Evolutionary conservation across 805 yeast species (phyloP), one percentile per base, ranked within the genome.

Genomic region (Wilhelminamyces savonicus): DNA sequence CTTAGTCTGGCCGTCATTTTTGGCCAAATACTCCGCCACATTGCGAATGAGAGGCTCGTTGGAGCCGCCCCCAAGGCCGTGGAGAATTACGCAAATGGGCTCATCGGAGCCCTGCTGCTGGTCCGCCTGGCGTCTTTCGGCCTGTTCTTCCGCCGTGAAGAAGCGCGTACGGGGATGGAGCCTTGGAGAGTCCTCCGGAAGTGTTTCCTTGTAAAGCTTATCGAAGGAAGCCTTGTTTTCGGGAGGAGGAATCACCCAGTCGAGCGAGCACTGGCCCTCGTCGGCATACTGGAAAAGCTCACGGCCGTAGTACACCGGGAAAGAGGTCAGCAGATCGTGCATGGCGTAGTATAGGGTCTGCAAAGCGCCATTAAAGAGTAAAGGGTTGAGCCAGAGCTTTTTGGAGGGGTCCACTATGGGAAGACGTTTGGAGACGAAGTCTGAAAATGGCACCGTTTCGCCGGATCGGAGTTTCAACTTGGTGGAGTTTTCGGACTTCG

Each of bases 41-140:
- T 82, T 69, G 15, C 92, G 66, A 24, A 84, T 75, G 46, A 84
- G 76, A 5, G 82, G 66, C 49, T 84, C 94, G 38, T 79, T 82
- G n/a, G 88, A 78, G 0, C 94, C 92, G 5, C 95, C 95, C 2
- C 83, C 78, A 22, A 84, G 68, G 0, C 95, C 95, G 48, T 85
- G 94, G 24, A 82, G 54, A 3, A 74, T 56, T 18, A 84, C 69
- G 12, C 81, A 59, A 46, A 85, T 61, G 2, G 94, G 94, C 27
- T 53, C 66, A 3, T 62, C 41, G 28, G 55, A 61, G 13, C 57
- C 58, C 11, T 23, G 43, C 5, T 17, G 23, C 21, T 36, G 40
- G 14, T 28, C 41, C 6, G 29, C 28, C 4, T 30, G 31, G 8
- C 35, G 37, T 16, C 32, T 23, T 30, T 43, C 28, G 43, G 42